Evolutionary conservation across 2,329 filamentous ascomycete genomes (phyloP), one percentile per base, ranked within the genome.

Genomic region (Botryotinia narcissicola): DNA sequence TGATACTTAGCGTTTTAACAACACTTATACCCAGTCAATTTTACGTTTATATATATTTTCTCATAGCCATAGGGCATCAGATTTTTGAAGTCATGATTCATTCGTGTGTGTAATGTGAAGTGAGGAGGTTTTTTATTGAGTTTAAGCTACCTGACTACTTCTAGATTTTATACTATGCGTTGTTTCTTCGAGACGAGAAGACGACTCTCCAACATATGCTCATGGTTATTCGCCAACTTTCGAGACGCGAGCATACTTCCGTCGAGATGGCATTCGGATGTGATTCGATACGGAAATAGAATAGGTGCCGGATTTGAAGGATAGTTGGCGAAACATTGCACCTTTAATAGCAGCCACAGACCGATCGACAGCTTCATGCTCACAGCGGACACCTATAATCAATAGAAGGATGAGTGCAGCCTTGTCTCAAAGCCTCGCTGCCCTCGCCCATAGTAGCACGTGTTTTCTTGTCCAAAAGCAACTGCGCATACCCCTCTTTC

Each of bases 11-110:
- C 48, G 48, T 69, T 57, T 42, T 57, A 42, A 59, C 18, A 69
- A 40, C 37, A 42, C 51, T 42, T 69, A 69, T 68, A 68, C 66
- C 66, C 66, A 57, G 20, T 57, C 37, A 57, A 69, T 57, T 57
- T 35, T 16, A 57, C 32, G 35, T 54, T 57, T 40, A 54, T 22
- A 29, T n/a, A n/a, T 42, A 40, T 68, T 29, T 29, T 57, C 16
- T 32, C 42, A 40, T 1, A 68, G 46, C 46, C 18, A 29, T 29
- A 9, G 35, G 9, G 46, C 46, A 54, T 40, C 4, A n/a, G 44
- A 46, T 37, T 12, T 12, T 67, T 40, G 46, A 7, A n/a, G 32
- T 54, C 8, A 40, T n/a, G 37, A 40, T 54, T 48, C 5, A 54
- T 7, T 16, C 9, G 29, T 18, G 16, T 37, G 14, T 54, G 32